Base-by-base conservation (phyloP, 192 early-diverging fungal species). In the Coemansia aciculifera region DNA sequence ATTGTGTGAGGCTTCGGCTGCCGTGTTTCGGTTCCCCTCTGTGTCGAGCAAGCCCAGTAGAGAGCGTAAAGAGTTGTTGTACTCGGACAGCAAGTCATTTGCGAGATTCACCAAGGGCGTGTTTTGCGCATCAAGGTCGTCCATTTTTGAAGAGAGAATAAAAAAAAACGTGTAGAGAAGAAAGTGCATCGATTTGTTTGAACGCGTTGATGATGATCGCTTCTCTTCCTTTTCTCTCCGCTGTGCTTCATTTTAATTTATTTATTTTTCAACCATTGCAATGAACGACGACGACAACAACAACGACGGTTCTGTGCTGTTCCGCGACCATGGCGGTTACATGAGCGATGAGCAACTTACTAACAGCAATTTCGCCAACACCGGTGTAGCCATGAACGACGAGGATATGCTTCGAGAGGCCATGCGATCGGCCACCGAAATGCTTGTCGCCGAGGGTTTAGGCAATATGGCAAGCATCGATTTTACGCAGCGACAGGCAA, bases 21-120 rank as follows among this genome's bases (percentile, higher is more conserved):
- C 32, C 11, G 67, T 72, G 73, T 83, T 74, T 24, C 68, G 59
- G 67, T 75, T 78, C 12, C 62, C 63, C 8, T 71, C 69, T 5
- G 75, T 83, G 64, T 83, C 81, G n/a, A 83, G 61, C 21, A 66
- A 57, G 27, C 64, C 44, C 3, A 83, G 69, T n/a, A 83, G 67
- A 13, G 67, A 46, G 37, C 75, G 81, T 31, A 83, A 52, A n/a
- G 21, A 62, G 38, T 34, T 32, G 38, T 54, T 72, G 69, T 83
- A 78, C 48, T 83, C 75, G 37, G 64, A 40, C 21, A 83, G 61
- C 38, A 78, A 37, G 46, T 60, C 59, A 38, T 78, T 67, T 8
- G 75, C 66, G 21, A 83, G 43, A 10, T 62, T 78, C 7, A 83
- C 81, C 19, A 83, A 73, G 11, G 80, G 80, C 1, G 46, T 56